Conservation (phyloP, 108 stramenopile genomes). For the Cyclotella atomus region DNA sequence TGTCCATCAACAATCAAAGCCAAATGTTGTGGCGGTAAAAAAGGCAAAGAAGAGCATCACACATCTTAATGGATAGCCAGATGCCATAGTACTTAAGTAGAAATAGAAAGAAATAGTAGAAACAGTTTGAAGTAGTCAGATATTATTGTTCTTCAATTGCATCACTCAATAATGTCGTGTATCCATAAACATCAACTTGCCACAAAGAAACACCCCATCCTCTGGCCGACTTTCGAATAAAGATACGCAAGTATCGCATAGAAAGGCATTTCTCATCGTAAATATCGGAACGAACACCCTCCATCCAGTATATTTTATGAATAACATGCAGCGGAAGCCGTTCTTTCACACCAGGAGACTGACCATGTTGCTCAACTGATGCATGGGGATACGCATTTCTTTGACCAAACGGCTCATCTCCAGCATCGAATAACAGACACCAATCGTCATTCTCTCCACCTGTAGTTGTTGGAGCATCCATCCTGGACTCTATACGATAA, state of each 20-base stretch:
- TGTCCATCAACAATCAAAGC: slow-evolving; percentile 13
- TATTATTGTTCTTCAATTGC: too few relatives aligned
- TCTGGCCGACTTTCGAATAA: slow-evolving; percentile 56
- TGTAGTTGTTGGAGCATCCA: slow-evolving; percentile 20
- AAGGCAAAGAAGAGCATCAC: neutral
- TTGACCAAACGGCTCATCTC: slow-evolving; percentile 15
- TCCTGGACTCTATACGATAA: slow-evolving; percentile 60
- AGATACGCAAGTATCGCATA: slow-evolving; percentile 58
- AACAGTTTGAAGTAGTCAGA: neutral
- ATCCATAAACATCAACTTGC: slow-evolving; percentile 76
- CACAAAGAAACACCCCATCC: slow-evolving; percentile 83
- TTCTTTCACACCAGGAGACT: slow-evolving; percentile 67
- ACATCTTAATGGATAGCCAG: neutral
- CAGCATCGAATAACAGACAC: slow-evolving; percentile 47
- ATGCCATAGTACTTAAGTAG: too few relatives aligned
- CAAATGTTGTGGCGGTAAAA: slow-evolving; percentile 1
- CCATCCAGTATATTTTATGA: slow-evolving; percentile 46
- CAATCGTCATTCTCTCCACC: slow-evolving; percentile 28
- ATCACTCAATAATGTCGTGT: neutral
- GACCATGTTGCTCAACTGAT: slow-evolving; percentile 22
- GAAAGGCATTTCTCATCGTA: neutral
- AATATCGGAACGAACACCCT: neutral
- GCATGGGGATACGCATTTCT: slow-evolving; percentile 8
- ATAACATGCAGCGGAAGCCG: slow-evolving; percentile 68
- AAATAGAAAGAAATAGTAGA: neutral